Evolutionary conservation across 1,139 yeast species (phyloP), one percentile per base, ranked within the genome.

Genomic region (Candida labiduridarum): DNA sequence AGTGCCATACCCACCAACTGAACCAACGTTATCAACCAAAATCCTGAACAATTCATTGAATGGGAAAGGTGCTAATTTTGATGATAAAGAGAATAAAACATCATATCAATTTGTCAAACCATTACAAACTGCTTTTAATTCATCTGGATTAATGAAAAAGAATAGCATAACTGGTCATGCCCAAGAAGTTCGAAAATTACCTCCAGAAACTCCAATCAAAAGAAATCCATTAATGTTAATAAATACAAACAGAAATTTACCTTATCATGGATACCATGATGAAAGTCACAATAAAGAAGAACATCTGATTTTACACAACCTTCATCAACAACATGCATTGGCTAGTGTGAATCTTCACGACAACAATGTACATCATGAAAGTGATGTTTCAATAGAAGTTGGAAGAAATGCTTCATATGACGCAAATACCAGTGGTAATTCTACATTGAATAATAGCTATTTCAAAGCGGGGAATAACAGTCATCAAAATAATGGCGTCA

Each of bases 191-290:
- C 61, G 69, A 41, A 72, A 76, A 41, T 60, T 72, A 22, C 79
- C 79, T 49, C 96, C 96, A 0, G 96, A 89, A 57, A 89, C 96
- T 0, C 96, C 96, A 0, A 86, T 90, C 61, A 89, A 89, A 62
- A 80, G 79, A 59, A 77, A 75, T 52, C 79, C 90, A 70, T 49
- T 71, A 52, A 68, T 69, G 67, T 54, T 74, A 49, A 58, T 73
- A 48, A 68, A 66, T 48, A 64, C 68, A 12, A 67, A 66, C 51
- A 61, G 57, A 19, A 31, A 16, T n/a, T 12, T 43, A 19, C 40
- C 45, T 2, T 35, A 14, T 12, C 40, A 43, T 34, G 47, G 56
- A 14, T 45, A 51, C 9, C 22, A 16, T 33, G 38, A 22, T 14
- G 45, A 43, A 31, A 15, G 5, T 2, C 16, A 43, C 15, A 29